Base-by-base conservation (phyloP, 495 filamentous ascomycete genomes). In the Tuber microsphaerosporum region DNA sequence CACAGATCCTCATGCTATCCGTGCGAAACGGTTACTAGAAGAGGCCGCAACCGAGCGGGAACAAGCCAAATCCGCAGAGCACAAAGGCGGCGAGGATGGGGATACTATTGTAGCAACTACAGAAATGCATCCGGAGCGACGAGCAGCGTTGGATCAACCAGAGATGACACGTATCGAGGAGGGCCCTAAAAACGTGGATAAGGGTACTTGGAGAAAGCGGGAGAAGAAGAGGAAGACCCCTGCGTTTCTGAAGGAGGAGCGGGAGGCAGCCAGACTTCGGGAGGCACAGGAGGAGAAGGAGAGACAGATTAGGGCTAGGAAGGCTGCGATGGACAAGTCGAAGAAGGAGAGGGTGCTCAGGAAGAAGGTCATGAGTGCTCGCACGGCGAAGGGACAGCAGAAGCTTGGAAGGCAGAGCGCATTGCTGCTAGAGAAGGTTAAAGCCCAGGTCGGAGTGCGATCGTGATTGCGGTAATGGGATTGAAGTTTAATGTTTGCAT, bases 341-440 rank as follows among this genome's bases (percentile, higher is more conserved):
- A 88, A 88, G 20, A 93, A 93, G 84, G 94, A 94, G 10, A 88
- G 90, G 81, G 86, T 86, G 45, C 91, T 90, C 16, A 93, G 93
- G 71, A 87, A 87, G 81, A 89, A 92, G 46, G 70, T 76, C 17
- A 82, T 82, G 80, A 65, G 70, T 26, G 81, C 81, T 34, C 80
- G 75, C 31, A 83, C 81, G 34, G 51, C 69, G 19, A 83, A 71
- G 84, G 94, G 94, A 41, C 91, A 94, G 84, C 86, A 90, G 80
- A 94, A 93, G 84, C 80, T 99, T 46, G 95, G 95, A 2, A 87
- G 92, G 74, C 93, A 97, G 87, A 93, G 94, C 75, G 88, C 88
- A n/a, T 86, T 95, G 19, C 77, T 99, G 79, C 84, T 97, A 73
- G 91, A 93, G 84, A 92, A 89, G 82, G 91, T 97, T 20, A 90